These are phyloP conservation scores for Aspergillus mulundensis DNA, from an alignment of 495 filamentous ascomycete genomes.

Conservation along the genomic window DNA sequence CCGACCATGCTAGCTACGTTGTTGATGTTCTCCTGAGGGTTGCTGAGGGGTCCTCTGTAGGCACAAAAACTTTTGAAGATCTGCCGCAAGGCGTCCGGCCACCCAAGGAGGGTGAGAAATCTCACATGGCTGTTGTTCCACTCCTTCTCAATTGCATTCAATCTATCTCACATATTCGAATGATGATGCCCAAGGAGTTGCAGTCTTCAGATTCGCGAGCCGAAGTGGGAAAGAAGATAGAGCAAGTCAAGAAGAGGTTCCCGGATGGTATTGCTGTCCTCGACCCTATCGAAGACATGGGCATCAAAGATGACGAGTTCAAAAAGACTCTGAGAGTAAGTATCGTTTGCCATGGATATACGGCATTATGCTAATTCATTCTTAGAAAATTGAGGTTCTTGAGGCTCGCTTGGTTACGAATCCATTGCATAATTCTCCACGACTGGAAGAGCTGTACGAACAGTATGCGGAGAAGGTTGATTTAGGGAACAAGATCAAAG, in stretches of 20 bases:
- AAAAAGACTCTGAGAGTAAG: conserved; percentile 78
- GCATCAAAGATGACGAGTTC: conserved; percentile 84
- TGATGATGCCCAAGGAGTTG: conserved; percentile 76
- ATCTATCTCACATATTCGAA: conserved; percentile 67
- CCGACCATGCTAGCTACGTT: conserved; percentile 68
- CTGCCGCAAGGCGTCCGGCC: conserved; percentile 62
- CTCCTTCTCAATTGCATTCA: conserved; percentile 80
- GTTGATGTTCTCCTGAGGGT: conserved; percentile 79
- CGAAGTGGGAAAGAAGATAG: conserved; percentile 59
- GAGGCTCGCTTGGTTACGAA: conserved; percentile 88
- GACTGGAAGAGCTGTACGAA: conserved; percentile 75
- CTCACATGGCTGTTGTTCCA: conserved; percentile 79
- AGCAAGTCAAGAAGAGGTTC: conserved; percentile 77
- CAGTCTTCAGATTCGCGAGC: conserved; percentile 58
- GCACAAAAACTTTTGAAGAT: conserved; percentile 55
- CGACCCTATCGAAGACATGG: conserved; percentile 94
- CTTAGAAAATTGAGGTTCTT: conserved; percentile 87
- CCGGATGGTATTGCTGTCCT: conserved; percentile 86
- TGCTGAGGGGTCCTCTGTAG: conserved; percentile 53
- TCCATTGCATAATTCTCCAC: conserved; percentile 82
- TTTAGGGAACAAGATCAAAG: conserved; percentile 73
- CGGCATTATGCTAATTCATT: conserved; percentile 9
- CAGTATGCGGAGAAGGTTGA: conserved; percentile 78
- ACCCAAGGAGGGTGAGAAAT: conserved; percentile 58
- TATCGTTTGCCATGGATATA: neutral